Evolutionary conservation across 768 basidiomycete genomes (phyloP).

Genomic region (Boletus vinaceobasis): DNA sequence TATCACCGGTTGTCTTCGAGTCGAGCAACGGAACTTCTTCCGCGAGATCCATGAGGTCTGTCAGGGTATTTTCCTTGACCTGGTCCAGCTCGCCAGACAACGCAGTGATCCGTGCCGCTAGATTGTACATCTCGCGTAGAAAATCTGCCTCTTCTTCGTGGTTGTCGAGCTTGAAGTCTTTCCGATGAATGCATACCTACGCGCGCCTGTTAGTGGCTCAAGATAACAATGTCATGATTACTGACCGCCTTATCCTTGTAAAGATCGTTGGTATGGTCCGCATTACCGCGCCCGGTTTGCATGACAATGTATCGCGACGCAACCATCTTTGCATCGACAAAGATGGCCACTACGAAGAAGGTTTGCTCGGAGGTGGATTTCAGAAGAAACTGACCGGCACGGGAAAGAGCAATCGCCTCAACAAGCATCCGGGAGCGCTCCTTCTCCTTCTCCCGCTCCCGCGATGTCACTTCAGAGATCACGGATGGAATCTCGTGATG

Average conservation of each 20-base stretch:
- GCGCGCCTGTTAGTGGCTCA: neutral
- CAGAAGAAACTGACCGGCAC: neutral
- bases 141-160: neutral
- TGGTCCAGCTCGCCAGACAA: neutral
- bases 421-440: constrained; percentile 10
- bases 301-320: constrained; percentile 1
- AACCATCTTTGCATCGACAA: neutral
- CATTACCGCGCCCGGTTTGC: neutral
- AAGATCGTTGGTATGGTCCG: neutral
- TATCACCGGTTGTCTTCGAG: neutral
- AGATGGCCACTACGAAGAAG: constrained; percentile 15
- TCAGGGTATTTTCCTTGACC: neutral
- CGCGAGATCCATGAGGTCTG: neutral
- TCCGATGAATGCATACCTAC: neutral
- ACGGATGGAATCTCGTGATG: constrained; percentile 1
- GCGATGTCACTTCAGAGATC: constrained; percentile 7
- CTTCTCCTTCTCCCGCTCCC: neutral
- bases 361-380: neutral
- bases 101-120: neutral
- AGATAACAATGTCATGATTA: neutral
- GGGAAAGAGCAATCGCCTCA: constrained; percentile 2
- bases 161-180: neutral
- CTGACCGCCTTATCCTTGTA: neutral
- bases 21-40: neutral
- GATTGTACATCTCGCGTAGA: constrained; percentile 12